phyloP scores from a whole-genome alignment of 2,329 filamentous ascomycete species.

The Lecanosticta acicola region DNA sequence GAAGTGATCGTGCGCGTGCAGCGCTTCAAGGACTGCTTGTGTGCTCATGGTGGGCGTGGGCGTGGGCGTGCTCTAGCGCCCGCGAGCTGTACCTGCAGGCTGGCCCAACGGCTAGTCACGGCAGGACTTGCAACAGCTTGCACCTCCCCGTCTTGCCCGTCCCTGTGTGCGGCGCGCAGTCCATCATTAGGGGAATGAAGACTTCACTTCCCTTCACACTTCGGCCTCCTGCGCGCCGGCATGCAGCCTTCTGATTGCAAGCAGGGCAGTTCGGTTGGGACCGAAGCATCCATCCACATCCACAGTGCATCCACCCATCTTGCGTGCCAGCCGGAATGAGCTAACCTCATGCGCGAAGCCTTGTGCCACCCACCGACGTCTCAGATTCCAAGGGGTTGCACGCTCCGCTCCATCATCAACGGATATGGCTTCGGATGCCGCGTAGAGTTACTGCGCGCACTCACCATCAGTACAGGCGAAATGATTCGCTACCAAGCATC shows the following conservation, averaged over 20 bases:
- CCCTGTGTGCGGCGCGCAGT: too few relatives aligned
- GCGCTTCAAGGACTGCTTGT: constrained; percentile 15
- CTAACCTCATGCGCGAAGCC: constrained; percentile 23
- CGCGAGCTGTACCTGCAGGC: constrained; percentile 11
- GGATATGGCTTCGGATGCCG: constrained; percentile 24
- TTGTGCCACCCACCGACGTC: constrained; percentile 28
- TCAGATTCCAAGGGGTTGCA: constrained; percentile 23
- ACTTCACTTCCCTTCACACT: too few relatives aligned
- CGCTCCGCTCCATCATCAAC: constrained; percentile 14
- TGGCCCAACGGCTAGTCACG: constrained; percentile 7
- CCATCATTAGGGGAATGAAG: too few relatives aligned
- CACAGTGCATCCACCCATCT: too few relatives aligned
- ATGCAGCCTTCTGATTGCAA: constrained; percentile 4
- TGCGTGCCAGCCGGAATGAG: constrained; percentile 18
- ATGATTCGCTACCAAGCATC: not conserved
- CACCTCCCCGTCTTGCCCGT: constrained; percentile 7
- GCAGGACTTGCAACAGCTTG: constrained; percentile 12
- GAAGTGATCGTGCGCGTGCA: constrained; percentile 7
- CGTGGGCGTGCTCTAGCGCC: constrained; percentile 15
- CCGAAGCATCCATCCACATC: constrained; percentile 14
- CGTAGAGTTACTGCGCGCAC: constrained; percentile 20
- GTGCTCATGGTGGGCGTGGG: constrained; percentile 8
- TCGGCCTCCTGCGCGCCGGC: not conserved
- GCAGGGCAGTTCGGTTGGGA: constrained; percentile 23
- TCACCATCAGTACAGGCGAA: not conserved